Base-by-base conservation (phyloP, 352 stramenopile species). In the Phytophthora capsici region DNA sequence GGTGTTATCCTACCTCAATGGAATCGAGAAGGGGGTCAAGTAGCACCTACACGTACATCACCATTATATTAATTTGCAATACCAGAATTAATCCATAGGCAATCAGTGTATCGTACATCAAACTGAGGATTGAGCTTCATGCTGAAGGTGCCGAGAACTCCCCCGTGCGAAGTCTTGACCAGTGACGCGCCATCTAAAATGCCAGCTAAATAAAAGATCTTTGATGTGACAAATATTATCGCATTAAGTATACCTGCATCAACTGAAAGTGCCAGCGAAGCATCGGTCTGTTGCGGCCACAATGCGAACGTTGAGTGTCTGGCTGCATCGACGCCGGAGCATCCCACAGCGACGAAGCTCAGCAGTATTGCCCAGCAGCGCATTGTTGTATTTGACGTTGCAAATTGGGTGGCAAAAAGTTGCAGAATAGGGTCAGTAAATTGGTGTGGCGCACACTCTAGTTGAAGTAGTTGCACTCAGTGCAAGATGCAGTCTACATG, bases 21-120 rank as follows among this genome's bases (percentile, higher is more conserved):
- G 57, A 36, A 40, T 81, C 53, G 22, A 85, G 45, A 6, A 81
- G 41, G 10, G 75, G 69, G 37, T 78, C 72, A 6, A 84, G 53
- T 19, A 25, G 37, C 20, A 67, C 16, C 70, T 78, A 50, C 13
- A 53, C 19, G 14, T 20, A 23, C 53, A 47, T 37, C 23, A 54
- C 7, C 14, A 9, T 56, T 17, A 63, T 7, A 2, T 23, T 37
- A 63, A 49, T 55, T 46, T 34, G 8, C 46, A 59, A 36, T 45
- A 20, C 43, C 16, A 16, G 34, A 7, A 34, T 4, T 7, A 57
- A 19, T 8, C 1, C 2, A 56, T 41, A 19, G 6, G 12, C 16
- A 34, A 38, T 2, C 20, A 28, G 10, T 37, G 20, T 19, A 28
- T 23, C 34, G 6, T 30, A 78, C 73, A 55, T 74, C 49, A 1